These are phyloP conservation scores for Diaporthe amygdali DNA, from an alignment of 2,329 filamentous ascomycete genomes.

Conservation along the genomic window DNA sequence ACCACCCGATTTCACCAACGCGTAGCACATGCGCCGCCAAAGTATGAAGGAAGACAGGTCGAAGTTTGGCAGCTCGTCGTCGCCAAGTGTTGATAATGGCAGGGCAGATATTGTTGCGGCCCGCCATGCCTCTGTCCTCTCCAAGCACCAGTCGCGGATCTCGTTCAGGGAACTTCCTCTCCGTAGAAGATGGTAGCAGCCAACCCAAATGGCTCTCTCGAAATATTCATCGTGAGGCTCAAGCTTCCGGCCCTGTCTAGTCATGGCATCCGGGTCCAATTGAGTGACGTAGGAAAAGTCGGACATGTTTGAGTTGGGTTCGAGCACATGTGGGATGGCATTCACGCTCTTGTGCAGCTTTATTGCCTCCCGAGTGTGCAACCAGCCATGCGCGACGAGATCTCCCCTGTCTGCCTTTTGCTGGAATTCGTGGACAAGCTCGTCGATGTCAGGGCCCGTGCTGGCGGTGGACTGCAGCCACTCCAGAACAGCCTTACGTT, in stretches of 20 bases:
- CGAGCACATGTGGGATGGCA: constrained; percentile 68
- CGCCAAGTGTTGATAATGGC: constrained; percentile 59
- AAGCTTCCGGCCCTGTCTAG: constrained; percentile 76
- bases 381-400: constrained; percentile 86
- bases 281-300: constrained; percentile 75
- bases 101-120: constrained; percentile 81
- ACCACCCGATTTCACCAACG: constrained; percentile 70
- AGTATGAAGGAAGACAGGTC: constrained; percentile 59
- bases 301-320: constrained; percentile 64
- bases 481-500: constrained; percentile 80
- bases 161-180: constrained; percentile 77
- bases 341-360: constrained; percentile 87
- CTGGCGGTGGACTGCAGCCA: constrained; percentile 85
- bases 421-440: constrained; percentile 77
- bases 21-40: constrained; percentile 81
- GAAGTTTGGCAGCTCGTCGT: constrained; percentile 45
- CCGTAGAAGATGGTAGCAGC: constrained; percentile 91
- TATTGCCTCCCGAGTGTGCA: constrained; percentile 88
- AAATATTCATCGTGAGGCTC: constrained; percentile 87
- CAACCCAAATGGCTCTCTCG: constrained; percentile 88
- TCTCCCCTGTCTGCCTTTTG: constrained; percentile 79
- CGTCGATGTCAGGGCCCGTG: constrained; percentile 73
- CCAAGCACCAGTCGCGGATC: constrained; percentile 85
- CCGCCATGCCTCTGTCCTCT: constrained; percentile 87
- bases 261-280: constrained; percentile 89